Evolutionary conservation across 2,329 filamentous ascomycete species (phyloP), one percentile per base, ranked within the genome.

Genomic region (Aureobasidium sp.): DNA sequence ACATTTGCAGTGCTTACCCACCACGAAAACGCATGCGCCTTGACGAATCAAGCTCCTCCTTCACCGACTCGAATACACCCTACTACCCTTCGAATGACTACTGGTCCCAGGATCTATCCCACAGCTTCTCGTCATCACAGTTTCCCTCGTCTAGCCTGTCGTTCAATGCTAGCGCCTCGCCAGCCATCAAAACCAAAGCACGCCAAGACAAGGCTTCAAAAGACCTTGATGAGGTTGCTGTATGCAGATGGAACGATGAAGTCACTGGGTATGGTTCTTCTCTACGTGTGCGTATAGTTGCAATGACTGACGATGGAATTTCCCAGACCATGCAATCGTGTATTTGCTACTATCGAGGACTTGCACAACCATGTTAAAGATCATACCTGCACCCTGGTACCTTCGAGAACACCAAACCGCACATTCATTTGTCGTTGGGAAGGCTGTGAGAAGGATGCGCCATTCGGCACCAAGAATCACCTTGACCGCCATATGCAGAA

Each of bases 401-500:
- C 82, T 50, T 74, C 74, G 47, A 81, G 81, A 64, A 72, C 73
- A 3, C 69, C 71, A 2, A 71, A 73, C 15, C 81, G 81, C 2
- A 50, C 57, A 37, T 84, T 81, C 63, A 70, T 73, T n/a, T 86
- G 83, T 67, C 74, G 73, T 44, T 87, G 85, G 85, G 72, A 77
- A 15, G 78, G 76, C 46, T 88, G 85, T 70, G 75, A 74, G 37
- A 80, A 84, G 39, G 74, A 79, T 39, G 76, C 76, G 5, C 78
- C 80, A 17, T 87, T 87, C 65, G 78, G 77, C 2, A 83, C 85
- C 67, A 78, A 82, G 67, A 84, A 83, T 70, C 87, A 88, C 69
- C 76, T 87, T 20, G 84, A 86, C 66, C 77, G 85, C 48, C 85
- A 88, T 68, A 79, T 87, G 72, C 84, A 86, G 66, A 84, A 82